Conservation (phyloP, 1,284 basidiomycete genomes). For the Ustilago xerochloae region DNA sequence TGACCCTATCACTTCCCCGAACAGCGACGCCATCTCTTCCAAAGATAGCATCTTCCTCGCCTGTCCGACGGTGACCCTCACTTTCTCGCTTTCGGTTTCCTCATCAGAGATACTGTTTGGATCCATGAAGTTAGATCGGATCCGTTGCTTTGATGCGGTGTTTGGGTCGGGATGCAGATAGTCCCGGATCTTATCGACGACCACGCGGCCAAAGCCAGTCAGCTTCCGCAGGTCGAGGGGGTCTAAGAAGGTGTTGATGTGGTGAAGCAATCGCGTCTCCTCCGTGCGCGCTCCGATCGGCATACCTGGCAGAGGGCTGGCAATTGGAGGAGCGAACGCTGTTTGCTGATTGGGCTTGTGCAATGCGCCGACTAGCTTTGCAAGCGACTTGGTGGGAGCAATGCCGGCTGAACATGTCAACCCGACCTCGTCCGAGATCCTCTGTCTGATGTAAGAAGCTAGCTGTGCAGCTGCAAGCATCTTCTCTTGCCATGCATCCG, state of each 20-base stretch:
- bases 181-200: constrained; percentile 46
- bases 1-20: constrained; percentile 54
- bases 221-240: constrained; percentile 56
- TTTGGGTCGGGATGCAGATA: constrained; percentile 9
- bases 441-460: constrained; percentile 60
- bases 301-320: background rate
- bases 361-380: constrained; percentile 66
- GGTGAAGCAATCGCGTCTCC: constrained; percentile 13
- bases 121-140: constrained; percentile 27
- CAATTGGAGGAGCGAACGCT: constrained; percentile 30
- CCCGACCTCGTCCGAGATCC: constrained; percentile 63
- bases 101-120: constrained; percentile 21
- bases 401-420: constrained; percentile 68
- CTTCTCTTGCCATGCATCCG: constrained; percentile 40
- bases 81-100: constrained; percentile 17
- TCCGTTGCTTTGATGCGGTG: background rate
- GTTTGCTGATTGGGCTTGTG: constrained; percentile 69
- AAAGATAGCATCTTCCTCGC: constrained; percentile 47
- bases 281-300: background rate
- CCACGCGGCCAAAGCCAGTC: constrained; percentile 54
- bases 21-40: constrained; percentile 38
- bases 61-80: constrained; percentile 26
- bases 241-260: constrained; percentile 61
- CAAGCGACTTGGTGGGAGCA: constrained; percentile 64
- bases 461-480: constrained; percentile 64